phyloP scores from a whole-genome alignment of 345 rosid species.

The Balakata baccata region DNA sequence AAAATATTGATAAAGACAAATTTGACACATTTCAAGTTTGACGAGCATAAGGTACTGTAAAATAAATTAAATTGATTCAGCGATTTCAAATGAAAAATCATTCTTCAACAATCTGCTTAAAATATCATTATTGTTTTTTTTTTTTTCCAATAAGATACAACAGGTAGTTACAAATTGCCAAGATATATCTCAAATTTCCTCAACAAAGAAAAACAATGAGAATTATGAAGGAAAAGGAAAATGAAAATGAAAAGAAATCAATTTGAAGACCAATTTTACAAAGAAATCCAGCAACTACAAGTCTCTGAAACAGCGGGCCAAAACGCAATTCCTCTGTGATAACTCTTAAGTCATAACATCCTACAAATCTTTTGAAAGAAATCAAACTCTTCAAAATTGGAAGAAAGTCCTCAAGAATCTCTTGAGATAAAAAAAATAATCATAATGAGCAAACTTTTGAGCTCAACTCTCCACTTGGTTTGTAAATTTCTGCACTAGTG shows the following conservation, averaged over 20 bases:
- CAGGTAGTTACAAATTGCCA: not conserved
- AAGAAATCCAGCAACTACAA: not conserved
- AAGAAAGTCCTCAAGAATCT: not conserved
- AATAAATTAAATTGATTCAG: no score
- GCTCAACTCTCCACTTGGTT: conserved; percentile 24
- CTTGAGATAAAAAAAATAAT: no score
- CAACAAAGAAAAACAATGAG: not conserved
- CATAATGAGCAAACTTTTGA: not conserved
- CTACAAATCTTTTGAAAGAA: not conserved
- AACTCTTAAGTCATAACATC: not conserved
- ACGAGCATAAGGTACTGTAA: no score
- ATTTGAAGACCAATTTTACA: not conserved
- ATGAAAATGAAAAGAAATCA: no score
- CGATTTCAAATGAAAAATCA: no score
- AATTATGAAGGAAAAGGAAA: not conserved
- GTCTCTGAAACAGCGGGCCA: not conserved
- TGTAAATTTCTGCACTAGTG: conserved; percentile 34
- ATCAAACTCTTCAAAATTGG: not conserved
- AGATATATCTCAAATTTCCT: not conserved
- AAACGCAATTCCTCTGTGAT: not conserved
- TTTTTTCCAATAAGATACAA: not conserved
- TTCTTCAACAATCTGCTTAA: no score
- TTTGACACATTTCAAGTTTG: no score
- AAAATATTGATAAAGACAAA: no score
- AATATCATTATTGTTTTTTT: not conserved